Evolutionary conservation across 2,329 filamentous ascomycete species (phyloP).

Genomic region (Leptographium wingfieldii): DNA sequence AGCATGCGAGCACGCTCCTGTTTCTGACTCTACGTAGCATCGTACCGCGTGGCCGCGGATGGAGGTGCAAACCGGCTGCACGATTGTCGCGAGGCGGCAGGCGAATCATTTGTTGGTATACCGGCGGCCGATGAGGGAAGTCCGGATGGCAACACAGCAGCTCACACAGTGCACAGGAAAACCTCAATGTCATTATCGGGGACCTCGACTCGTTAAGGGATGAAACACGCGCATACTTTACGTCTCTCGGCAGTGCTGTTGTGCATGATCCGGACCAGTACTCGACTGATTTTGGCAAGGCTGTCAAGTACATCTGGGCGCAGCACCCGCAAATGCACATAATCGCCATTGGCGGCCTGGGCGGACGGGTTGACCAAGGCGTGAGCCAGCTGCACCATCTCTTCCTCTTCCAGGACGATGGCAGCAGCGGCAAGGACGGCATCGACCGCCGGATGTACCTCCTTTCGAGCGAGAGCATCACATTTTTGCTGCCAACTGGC

Average conservation of each 20-base stretch:
- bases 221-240: slow-evolving; percentile 54
- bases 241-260: slow-evolving; percentile 35
- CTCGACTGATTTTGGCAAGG: slow-evolving; percentile 86
- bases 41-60: slow-evolving; percentile 61
- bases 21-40: slow-evolving; percentile 2
- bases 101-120: slow-evolving; percentile 23
- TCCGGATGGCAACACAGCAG: neutral
- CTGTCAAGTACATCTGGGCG: slow-evolving; percentile 44
- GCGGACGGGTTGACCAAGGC: slow-evolving; percentile 85
- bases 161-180: slow-evolving; percentile 19
- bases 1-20: neutral
- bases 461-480: slow-evolving; percentile 67
- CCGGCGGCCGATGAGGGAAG: neutral
- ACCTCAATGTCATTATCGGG: slow-evolving; percentile 66
- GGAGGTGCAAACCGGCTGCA: slow-evolving; percentile 75
- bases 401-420: slow-evolving; percentile 46
- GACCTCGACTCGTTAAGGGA: slow-evolving; percentile 75
- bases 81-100: slow-evolving; percentile 19
- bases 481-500: slow-evolving; percentile 63
- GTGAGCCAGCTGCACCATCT: slow-evolving; percentile 82
- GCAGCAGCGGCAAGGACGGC: slow-evolving; percentile 26
- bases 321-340: slow-evolving; percentile 36
- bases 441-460: slow-evolving; percentile 49
- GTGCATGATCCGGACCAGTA: slow-evolving; percentile 68
- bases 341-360: slow-evolving; percentile 73